These are phyloP conservation scores for Eugenia klotzschiana DNA, from an alignment of 441 rosid genomes.

Conservation along the genomic window DNA sequence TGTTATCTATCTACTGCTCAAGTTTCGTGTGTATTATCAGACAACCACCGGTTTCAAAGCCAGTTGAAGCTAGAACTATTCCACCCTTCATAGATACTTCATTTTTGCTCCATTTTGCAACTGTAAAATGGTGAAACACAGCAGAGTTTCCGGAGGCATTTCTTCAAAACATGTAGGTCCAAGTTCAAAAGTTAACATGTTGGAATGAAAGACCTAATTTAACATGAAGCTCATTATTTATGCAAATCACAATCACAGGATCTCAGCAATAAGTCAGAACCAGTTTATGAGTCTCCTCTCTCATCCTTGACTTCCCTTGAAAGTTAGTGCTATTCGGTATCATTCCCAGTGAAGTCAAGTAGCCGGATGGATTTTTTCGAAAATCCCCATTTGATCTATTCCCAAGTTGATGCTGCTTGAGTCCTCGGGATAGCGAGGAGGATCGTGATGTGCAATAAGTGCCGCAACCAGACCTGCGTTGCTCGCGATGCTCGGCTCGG, in stretches of 20 bases:
- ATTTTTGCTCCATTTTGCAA: background rate
- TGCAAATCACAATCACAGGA: background rate
- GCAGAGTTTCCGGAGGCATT: background rate
- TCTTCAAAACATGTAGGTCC: background rate
- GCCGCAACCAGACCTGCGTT: slow-evolving; percentile 32
- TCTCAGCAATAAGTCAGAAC: background rate
- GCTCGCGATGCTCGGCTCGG: slow-evolving; percentile 27
- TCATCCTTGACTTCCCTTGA: background rate
- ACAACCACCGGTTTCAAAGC: background rate
- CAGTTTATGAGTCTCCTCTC: background rate
- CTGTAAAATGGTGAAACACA: background rate
- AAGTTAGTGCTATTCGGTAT: background rate
- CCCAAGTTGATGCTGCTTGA: slow-evolving; percentile 13
- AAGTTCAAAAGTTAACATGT: background rate
- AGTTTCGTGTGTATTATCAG: background rate
- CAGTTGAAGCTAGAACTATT: background rate
- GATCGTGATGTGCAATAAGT: slow-evolving; percentile 28
- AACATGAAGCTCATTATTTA: background rate
- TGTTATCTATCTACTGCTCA: background rate
- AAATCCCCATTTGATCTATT: slow-evolving; percentile 26
- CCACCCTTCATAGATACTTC: background rate
- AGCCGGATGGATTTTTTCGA: slow-evolving; percentile 12
- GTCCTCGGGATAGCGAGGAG: slow-evolving; percentile 13
- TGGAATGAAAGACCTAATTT: background rate
- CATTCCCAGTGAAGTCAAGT: background rate